Percentiles rank a stretch among this genome's conserved stretches.
Conservation (phyloP, 768 basidiomycete species). For the Daedaleopsis nitida region DNA sequence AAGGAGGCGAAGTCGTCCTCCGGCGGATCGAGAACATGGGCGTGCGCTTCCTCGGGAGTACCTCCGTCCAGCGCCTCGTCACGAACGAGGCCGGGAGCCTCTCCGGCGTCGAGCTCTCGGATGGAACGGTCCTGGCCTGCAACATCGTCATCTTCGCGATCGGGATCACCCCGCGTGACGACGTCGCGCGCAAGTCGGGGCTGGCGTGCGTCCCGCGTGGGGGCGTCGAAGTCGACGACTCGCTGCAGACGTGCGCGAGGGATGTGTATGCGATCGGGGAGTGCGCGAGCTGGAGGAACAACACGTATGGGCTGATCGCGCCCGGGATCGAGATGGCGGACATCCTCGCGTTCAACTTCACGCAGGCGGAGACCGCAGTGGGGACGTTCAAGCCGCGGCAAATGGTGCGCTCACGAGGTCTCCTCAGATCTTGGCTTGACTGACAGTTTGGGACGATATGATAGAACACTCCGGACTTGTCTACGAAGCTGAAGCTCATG, state of each 20-base stretch:
- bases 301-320: conserved; percentile 74
- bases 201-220: conserved; percentile 51
- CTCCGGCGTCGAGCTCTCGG: conserved; percentile 50
- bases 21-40: conserved; percentile 61
- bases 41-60: conserved; percentile 52
- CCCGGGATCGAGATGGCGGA: conserved; percentile 82
- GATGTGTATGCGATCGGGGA: conserved; percentile 77
- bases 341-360: conserved; percentile 72
- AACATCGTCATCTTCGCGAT: conserved; percentile 68
- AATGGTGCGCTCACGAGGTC: conserved; percentile 36
- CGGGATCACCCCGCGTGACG: conserved; percentile 72
- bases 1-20: conserved; percentile 62
- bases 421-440: background rate
- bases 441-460: too few relatives aligned
- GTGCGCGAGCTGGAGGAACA: conserved; percentile 68
- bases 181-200: conserved; percentile 56
- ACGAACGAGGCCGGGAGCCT: conserved; percentile 40
- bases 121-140: conserved; percentile 47
- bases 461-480: conserved; percentile 65
- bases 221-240: conserved; percentile 61
- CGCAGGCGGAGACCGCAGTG: conserved; percentile 47
- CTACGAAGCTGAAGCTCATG: conserved; percentile 71
- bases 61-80: conserved; percentile 39
- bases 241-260: conserved; percentile 54
- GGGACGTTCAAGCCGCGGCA: conserved; percentile 44